phyloP scores from a whole-genome alignment of 2,329 filamentous ascomycete species.

The Gnomoniopsis sp. region DNA sequence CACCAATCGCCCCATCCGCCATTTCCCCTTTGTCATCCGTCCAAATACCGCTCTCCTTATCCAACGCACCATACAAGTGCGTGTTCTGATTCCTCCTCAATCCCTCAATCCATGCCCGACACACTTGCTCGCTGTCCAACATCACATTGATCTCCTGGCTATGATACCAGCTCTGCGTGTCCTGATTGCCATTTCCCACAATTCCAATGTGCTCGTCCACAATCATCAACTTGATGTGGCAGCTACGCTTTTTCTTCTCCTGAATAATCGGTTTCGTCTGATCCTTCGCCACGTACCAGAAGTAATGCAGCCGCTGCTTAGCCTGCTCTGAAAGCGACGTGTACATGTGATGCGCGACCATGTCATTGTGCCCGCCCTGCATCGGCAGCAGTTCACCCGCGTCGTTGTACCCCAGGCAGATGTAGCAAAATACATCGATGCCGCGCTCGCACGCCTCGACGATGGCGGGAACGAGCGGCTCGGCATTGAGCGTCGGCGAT shows the following conservation, averaged over 20 bases:
- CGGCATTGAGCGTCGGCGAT: constrained; percentile 72
- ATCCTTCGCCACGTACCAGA: constrained; percentile 73
- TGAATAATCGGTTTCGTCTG: constrained; percentile 66
- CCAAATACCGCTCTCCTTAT: constrained; percentile 58
- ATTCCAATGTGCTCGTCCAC: constrained; percentile 67
- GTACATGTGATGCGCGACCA: constrained; percentile 60
- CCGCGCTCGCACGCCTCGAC: constrained; percentile 63
- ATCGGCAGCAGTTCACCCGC: constrained; percentile 71
- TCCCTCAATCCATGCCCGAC: constrained; percentile 58
- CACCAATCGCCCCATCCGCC: constrained; percentile 47
- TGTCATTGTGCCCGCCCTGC: constrained; percentile 74
- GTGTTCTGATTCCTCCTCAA: constrained; percentile 59
- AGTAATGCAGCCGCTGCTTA: constrained; percentile 52
- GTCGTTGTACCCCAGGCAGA: constrained; percentile 79
- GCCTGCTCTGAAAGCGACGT: constrained; percentile 45
- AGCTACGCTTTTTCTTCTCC: constrained; percentile 61
- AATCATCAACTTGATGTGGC: constrained; percentile 76
- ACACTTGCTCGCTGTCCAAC: constrained; percentile 62
- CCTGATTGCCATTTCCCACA: constrained; percentile 74
- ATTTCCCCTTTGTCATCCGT: constrained; percentile 48
- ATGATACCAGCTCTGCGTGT: constrained; percentile 78
- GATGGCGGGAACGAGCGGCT: constrained; percentile 62
- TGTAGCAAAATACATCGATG: constrained; percentile 64
- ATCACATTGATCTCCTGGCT: constrained; percentile 76
- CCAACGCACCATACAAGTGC: constrained; percentile 51